Evolutionary conservation across 257 asterid species (phyloP).

Genomic region (Thymus mandschuricus): DNA sequence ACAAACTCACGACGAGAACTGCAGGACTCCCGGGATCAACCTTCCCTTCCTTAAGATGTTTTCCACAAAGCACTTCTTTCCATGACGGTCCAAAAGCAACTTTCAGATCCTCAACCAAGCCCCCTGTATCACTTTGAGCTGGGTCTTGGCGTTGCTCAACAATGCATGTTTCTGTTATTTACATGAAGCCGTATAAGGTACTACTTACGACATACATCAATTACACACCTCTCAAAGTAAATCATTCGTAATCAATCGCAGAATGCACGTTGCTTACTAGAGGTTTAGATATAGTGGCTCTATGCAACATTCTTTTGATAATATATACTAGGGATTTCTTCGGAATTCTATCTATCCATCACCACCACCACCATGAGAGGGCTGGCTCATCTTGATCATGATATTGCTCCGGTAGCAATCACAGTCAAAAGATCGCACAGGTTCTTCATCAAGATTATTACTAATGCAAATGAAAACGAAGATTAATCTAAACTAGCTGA

Average conservation of each 20-base stretch:
- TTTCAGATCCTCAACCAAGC: conserved; percentile 67
- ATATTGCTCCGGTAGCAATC: too few relatives aligned
- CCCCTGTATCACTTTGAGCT: conserved; percentile 35
- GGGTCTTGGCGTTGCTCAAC: conserved; percentile 55
- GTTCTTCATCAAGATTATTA: too few relatives aligned
- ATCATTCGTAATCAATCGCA: conserved; percentile 1
- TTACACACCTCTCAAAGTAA: conserved; percentile 16
- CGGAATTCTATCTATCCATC: too few relatives aligned
- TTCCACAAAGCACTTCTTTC: conserved; percentile 65
- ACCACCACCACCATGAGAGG: too few relatives aligned
- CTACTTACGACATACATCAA: conserved; percentile 10
- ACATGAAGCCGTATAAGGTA: neutral
- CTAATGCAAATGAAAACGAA: too few relatives aligned
- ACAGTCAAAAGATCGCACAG: too few relatives aligned
- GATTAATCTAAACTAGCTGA: too few relatives aligned
- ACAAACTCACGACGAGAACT: too few relatives aligned
- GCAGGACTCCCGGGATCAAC: too few relatives aligned
- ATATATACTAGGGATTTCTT: neutral
- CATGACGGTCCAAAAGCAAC: conserved; percentile 77
- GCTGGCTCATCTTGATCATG: too few relatives aligned
- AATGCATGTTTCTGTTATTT: conserved; percentile 58
- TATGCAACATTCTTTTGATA: neutral
- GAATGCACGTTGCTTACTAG: neutral
- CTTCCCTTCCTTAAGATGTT: too few relatives aligned
- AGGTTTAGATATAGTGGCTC: neutral